These are phyloP conservation scores for Passalora sequoiae DNA, from an alignment of 2,329 filamentous ascomycete genomes.

Conservation along the genomic window DNA sequence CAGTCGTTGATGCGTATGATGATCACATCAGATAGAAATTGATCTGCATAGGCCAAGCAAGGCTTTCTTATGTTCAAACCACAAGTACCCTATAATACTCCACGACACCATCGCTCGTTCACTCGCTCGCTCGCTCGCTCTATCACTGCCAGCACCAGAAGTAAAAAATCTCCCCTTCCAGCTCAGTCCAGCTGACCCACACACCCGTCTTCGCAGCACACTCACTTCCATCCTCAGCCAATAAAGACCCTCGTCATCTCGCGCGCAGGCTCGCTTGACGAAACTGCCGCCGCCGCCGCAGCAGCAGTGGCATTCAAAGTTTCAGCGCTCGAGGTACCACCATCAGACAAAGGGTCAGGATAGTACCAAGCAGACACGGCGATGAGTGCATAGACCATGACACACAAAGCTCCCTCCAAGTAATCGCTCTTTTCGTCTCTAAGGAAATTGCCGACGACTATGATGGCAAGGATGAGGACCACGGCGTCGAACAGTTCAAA, in stretches of 20 bases:
- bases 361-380: slow-evolving; percentile 59
- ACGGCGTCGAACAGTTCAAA: slow-evolving; percentile 85
- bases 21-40: too few relatives aligned
- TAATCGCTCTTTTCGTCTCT: slow-evolving; percentile 87
- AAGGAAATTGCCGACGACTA: slow-evolving; percentile 66
- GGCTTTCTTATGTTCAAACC: too few relatives aligned
- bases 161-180: background rate
- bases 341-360: slow-evolving; percentile 42
- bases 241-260: background rate
- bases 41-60: too few relatives aligned
- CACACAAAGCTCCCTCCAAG: slow-evolving; percentile 75
- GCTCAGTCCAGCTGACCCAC: background rate
- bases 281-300: background rate
- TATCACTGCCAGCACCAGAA: background rate
- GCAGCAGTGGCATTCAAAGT: background rate
- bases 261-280: background rate
- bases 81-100: background rate
- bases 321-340: slow-evolving; percentile 10
- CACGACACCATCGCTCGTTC: background rate
- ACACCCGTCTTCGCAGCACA: background rate
- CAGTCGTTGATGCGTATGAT: too few relatives aligned
- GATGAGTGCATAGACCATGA: slow-evolving; percentile 63
- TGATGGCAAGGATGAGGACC: slow-evolving; percentile 73
- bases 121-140: background rate
- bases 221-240: background rate